Conservation (phyloP, 257 asterid genomes). For the Petunia axillaris region DNA sequence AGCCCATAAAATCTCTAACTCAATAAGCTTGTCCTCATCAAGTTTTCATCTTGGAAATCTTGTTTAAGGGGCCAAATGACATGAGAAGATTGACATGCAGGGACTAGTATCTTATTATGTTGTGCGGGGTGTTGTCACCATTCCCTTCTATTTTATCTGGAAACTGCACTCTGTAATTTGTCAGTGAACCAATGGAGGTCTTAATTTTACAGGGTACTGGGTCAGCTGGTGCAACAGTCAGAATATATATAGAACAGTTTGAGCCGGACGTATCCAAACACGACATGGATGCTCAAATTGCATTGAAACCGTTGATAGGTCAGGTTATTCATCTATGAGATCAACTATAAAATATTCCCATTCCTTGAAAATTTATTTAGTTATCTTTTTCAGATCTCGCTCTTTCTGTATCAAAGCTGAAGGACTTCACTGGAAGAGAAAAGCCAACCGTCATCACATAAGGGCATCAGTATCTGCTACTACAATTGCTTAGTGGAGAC, state of each 20-base stretch:
- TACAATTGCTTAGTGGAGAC: not conserved
- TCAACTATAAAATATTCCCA: not conserved
- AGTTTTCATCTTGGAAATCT: slow-evolving; percentile 13
- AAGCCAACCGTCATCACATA: slow-evolving; percentile 96
- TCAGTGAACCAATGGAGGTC: slow-evolving; percentile 23
- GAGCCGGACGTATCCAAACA: slow-evolving; percentile 88
- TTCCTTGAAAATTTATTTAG: slow-evolving; percentile 19
- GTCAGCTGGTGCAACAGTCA: slow-evolving; percentile 95
- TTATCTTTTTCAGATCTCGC: slow-evolving; percentile 68
- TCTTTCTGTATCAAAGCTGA: slow-evolving; percentile 70
- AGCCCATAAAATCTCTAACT: not conserved
- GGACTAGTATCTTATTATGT: not conserved
- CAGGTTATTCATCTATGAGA: slow-evolving; percentile 10
- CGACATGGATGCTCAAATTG: slow-evolving; percentile 78
- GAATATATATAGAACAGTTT: slow-evolving; percentile 80
- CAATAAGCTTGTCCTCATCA: not conserved
- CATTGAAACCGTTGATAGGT: slow-evolving; percentile 87
- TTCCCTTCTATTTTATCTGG: not conserved
- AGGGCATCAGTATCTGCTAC: slow-evolving; percentile 25
- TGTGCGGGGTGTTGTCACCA: not conserved
- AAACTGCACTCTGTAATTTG: not conserved
- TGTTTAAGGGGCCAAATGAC: slow-evolving; percentile 8
- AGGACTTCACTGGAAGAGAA: slow-evolving; percentile 92
- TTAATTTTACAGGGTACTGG: slow-evolving; percentile 77
- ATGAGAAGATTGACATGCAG: not conserved